Base-by-base conservation (phyloP, 768 basidiomycete species). In the Dictyophora rubrovolvata region DNA sequence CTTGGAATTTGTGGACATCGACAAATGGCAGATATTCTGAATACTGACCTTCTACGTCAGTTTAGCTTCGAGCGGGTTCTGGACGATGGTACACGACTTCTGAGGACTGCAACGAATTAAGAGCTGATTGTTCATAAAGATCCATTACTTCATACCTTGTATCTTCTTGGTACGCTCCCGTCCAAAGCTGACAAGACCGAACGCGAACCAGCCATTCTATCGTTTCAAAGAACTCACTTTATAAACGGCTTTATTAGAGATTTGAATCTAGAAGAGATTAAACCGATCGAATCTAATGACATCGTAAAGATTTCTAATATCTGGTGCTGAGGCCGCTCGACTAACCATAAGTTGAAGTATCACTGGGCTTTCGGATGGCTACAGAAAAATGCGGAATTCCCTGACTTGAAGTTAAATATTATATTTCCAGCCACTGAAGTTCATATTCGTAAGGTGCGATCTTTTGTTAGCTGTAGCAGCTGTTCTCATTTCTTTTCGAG, bases 401-500 rank as follows among this genome's bases (percentile, higher is more conserved):
- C 84, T 1, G 93, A 96, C 64, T 73, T 93, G 60, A 90, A 90
- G 72, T 79, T 98, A 63, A 88, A 84, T 61, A 74, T 93, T 17
- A 85, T 96, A 54, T 87, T 79, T 62, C 95, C 95, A 16, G 92
- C 92, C 1, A 97, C 92, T 0, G 88, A 93, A 8, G 81, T 85
- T 3, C 93, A 98, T 67, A 85, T 98, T 60, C 79, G 78, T 61
- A 96, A 96, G 78, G 88, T 85, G 37, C 33, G 65, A 53, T 48
- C 10, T 6, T 46, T 48, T 16, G 14, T 60, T 47, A 35, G 34
- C 48, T 49, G 20, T 14, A 60, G 50, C 28, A 28, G 28, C 7
- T 28, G 28, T 28, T 28, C 28, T 28, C 28, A 28, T 28, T 54
- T n/a, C n/a, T 53, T 47, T 18, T 36, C 28, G 28, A 28, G 28